phyloP scores from a whole-genome alignment of 257 asterid species.

The Solanum appendiculatum region DNA sequence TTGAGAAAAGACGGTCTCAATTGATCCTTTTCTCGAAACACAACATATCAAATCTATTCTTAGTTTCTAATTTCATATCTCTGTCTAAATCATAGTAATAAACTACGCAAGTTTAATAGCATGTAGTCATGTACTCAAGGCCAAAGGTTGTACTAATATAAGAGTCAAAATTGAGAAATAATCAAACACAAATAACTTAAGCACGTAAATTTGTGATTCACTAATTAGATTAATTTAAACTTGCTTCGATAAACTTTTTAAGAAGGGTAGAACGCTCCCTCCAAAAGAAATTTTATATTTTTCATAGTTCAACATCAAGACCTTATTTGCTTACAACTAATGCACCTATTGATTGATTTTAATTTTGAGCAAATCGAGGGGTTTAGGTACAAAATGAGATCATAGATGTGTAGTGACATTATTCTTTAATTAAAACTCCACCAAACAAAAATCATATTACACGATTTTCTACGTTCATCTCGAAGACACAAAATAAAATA shows the following conservation, averaged over 20 bases:
- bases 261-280: too few relatives aligned
- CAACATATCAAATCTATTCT: too few relatives aligned
- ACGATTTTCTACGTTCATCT: not conserved
- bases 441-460: not conserved
- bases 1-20: too few relatives aligned
- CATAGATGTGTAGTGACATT: not conserved
- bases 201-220: not conserved
- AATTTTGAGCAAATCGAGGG: not conserved
- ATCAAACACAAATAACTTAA: not conserved
- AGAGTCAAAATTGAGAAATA: not conserved
- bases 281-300: too few relatives aligned
- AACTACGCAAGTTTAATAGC: not conserved
- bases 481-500: not conserved
- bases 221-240: not conserved
- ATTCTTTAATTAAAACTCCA: not conserved
- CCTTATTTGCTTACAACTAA: not conserved
- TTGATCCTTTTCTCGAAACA: too few relatives aligned
- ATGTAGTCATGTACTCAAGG: not conserved
- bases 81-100: not conserved
- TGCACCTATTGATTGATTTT: not conserved
- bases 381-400: not conserved
- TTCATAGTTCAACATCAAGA: not conserved
- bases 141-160: not conserved
- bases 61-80: too few relatives aligned
- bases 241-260: not conserved